phyloP scores from a whole-genome alignment of 495 filamentous ascomycete genomes.

The Neurospora cerealis region DNA sequence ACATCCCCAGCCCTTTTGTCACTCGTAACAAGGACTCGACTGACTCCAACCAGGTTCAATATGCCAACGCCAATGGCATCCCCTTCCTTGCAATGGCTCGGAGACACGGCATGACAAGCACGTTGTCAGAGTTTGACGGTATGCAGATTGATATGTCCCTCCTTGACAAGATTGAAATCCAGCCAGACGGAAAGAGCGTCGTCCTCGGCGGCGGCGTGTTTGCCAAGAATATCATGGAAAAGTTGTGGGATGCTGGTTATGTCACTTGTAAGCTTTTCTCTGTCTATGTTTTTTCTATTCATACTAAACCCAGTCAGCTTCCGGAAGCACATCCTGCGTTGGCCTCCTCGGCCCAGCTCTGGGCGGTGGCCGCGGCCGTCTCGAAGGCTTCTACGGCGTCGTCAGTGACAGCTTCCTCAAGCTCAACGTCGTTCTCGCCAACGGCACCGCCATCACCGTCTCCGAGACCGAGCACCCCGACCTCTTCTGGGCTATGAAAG shows the following conservation, averaged over 20 bases:
- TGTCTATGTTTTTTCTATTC: too few relatives aligned
- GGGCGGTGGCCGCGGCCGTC: conserved; percentile 52
- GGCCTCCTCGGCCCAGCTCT: conserved; percentile 45
- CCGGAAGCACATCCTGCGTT: conserved; percentile 39
- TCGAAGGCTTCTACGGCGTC: conserved; percentile 50
- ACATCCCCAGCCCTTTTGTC: conserved; percentile 5
- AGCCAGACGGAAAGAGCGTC: conserved; percentile 34
- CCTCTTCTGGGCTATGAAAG: conserved; percentile 48
- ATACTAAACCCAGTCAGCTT: conserved; percentile 18
- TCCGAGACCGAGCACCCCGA: conserved; percentile 30
- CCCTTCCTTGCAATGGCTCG: conserved; percentile 43
- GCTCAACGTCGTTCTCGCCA: conserved; percentile 45
- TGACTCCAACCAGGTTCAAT: conserved; percentile 30
- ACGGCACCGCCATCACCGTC: conserved; percentile 35
- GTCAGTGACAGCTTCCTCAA: conserved; percentile 48
- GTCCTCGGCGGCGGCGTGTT: conserved; percentile 42
- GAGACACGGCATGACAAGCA: conserved; percentile 34
- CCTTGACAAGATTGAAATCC: conserved; percentile 32
- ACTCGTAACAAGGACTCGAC: background rate
- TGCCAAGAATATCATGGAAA: conserved; percentile 22
- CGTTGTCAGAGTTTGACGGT: conserved; percentile 37
- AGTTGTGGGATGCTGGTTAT: conserved; percentile 26
- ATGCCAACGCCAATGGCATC: conserved; percentile 30
- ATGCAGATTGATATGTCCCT: conserved; percentile 37
- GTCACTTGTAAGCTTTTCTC: conserved; percentile 22